Base-by-base conservation (phyloP, 768 basidiomycete genomes). In the Suillus clintonianus region DNA sequence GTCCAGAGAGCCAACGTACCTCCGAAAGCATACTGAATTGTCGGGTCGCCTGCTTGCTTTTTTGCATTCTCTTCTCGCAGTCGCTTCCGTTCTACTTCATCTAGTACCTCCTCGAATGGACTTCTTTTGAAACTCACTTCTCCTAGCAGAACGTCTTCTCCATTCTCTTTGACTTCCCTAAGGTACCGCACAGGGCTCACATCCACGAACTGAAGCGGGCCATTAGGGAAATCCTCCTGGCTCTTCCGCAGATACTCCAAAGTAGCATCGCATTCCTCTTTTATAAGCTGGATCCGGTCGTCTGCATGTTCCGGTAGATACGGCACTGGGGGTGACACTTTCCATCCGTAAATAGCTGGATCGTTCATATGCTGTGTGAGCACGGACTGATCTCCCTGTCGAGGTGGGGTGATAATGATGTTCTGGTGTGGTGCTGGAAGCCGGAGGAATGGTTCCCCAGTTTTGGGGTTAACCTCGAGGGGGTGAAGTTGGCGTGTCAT, bases 361-460 rank as follows among this genome's bases (percentile, higher is more conserved):
- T 90, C 85, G 64, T 87, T 88, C 68, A 89, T 67, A 63, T 78
- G 68, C 0, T 76, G 66, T 8, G 78, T 65, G n/a, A 79, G 62
- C 10, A 68, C 59, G 32, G 78, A 72, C 14, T 74, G 79, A 67
- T 88, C 86, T 42, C 71, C 73, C 30, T 69, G 59, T 45, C 88
- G 84, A 19, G 85, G 85, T 19, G 88, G 83, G 8, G 88, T 89
- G 42, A 89, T 64, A 61, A 89, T 82, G 65, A 89, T 84, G 63
- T 78, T 78, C 54, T 85, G 79, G 61, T 80, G 77, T 43, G 86
- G 86, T 41, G 73, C 66, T 5, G 80, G 76, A 24, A 90, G 79
- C 13, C 82, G 83, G 17, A 89, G 78, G 72, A 85, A 89, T 1
- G 81, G 82, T 66, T 88, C 86, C 50, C 80, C 80, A 2, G 82